Conservation (phyloP, 352 stramenopile genomes). For the Saprolegnia diclina region DNA sequence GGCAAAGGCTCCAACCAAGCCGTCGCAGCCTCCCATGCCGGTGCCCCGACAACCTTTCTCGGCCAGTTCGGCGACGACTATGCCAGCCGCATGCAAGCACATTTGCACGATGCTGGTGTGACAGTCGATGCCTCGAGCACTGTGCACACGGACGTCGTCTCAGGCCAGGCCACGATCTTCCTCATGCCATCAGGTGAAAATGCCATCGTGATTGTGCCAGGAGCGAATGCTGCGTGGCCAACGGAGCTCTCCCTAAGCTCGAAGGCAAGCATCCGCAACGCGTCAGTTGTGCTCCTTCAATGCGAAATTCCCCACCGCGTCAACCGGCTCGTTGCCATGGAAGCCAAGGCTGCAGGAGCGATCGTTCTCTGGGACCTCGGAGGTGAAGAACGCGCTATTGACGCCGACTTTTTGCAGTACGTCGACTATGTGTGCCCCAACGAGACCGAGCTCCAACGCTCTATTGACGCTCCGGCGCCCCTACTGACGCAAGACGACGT, state of each 20-base stretch:
- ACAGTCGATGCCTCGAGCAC: constrained; percentile 35
- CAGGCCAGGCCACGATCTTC: constrained; percentile 78
- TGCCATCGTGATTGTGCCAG: constrained; percentile 78
- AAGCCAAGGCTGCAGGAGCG: constrained; percentile 39
- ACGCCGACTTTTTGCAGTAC: constrained; percentile 43
- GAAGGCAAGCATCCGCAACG: constrained; percentile 41
- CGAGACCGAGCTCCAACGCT: constrained; percentile 60
- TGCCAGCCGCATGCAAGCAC: constrained; percentile 38
- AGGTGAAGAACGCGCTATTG: constrained; percentile 58
- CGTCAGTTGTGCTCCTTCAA: constrained; percentile 64
- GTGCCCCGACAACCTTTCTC: constrained; percentile 38
- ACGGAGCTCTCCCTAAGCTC: constrained; percentile 34
- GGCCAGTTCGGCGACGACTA: constrained; percentile 77
- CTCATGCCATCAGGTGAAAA: constrained; percentile 78
- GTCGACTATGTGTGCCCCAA: constrained; percentile 72
- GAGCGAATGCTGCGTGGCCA: constrained; percentile 65
- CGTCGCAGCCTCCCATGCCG: constrained; percentile 41
- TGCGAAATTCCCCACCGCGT: constrained; percentile 56
- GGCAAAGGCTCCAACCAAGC: constrained; percentile 81
- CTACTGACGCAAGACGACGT: constrained; percentile 40
- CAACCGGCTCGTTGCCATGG: constrained; percentile 49
- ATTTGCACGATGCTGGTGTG: constrained; percentile 36
- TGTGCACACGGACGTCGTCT: constrained; percentile 34
- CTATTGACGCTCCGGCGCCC: constrained; percentile 39
- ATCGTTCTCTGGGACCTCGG: constrained; percentile 76